phyloP scores from a whole-genome alignment of 1,284 basidiomycete genomes.

The Ceratobasidium sp. region DNA sequence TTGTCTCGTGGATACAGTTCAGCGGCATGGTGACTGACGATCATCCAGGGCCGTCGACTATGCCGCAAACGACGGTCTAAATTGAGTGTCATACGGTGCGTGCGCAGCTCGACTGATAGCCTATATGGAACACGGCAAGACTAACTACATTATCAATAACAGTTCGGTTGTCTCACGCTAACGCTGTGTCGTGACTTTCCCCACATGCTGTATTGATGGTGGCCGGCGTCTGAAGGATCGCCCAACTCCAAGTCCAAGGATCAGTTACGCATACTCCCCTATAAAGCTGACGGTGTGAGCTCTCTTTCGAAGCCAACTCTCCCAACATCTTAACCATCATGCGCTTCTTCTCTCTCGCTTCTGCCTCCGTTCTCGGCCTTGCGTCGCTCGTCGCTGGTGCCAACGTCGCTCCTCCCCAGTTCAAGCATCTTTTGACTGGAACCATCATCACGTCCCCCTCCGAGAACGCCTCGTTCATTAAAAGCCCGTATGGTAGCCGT shows the following conservation, averaged over 20 bases:
- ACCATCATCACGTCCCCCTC: slow-evolving; percentile 46
- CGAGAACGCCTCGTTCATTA: slow-evolving; percentile 39
- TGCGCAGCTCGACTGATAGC: background rate
- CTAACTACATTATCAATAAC: background rate
- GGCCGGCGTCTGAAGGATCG: background rate
- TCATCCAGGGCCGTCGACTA: background rate
- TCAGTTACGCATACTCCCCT: background rate
- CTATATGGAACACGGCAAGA: background rate
- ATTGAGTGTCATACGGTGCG: background rate
- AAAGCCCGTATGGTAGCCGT: slow-evolving; percentile 42
- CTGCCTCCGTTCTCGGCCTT: background rate
- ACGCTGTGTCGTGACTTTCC: background rate
- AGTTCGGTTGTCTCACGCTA: background rate
- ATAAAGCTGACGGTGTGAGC: background rate
- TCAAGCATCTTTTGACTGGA: slow-evolving; percentile 45
- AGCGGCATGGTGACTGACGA: background rate
- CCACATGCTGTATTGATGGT: background rate
- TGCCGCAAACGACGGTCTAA: background rate
- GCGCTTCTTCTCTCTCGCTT: slow-evolving; percentile 4
- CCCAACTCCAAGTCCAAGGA: background rate
- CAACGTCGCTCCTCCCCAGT: slow-evolving; percentile 27
- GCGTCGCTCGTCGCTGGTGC: slow-evolving; percentile 5
- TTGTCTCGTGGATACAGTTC: too few relatives aligned
- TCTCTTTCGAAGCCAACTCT: background rate
- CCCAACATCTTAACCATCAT: background rate